phyloP scores from a whole-genome alignment of 352 stramenopile genomes.

The Phytophthora brassicae region DNA sequence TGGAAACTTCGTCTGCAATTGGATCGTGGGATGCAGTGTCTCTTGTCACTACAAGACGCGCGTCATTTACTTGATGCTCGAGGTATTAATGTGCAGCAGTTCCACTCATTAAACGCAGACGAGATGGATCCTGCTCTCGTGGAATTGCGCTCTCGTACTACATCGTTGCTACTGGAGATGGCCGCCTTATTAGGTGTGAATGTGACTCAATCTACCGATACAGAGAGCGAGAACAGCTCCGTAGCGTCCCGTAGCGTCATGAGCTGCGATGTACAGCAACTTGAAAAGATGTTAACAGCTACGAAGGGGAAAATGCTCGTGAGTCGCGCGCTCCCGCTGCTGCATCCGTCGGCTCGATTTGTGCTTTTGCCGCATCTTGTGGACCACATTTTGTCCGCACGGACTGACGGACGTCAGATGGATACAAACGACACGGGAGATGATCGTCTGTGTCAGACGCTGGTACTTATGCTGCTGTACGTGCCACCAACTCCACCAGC shows the following conservation, averaged over 20 bases:
- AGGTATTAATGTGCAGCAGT: constrained; percentile 84
- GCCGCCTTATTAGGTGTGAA: constrained; percentile 62
- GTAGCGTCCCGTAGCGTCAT: constrained; percentile 28
- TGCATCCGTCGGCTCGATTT: constrained; percentile 81
- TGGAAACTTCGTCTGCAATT: constrained; percentile 76
- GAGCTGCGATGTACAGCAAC: constrained; percentile 53
- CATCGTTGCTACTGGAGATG: constrained; percentile 68
- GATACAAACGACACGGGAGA: constrained; percentile 44
- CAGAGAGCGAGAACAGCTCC: constrained; percentile 3
- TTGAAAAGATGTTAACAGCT: constrained; percentile 57
- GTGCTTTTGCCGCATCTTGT: constrained; percentile 71
- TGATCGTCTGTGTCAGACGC: constrained; percentile 72
- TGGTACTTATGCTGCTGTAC: constrained; percentile 83
- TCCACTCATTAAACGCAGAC: constrained; percentile 72
- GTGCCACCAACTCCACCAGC: constrained; percentile 68
- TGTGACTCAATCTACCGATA: constrained; percentile 24
- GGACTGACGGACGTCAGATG: constrained; percentile 33
- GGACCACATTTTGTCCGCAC: constrained; percentile 56
- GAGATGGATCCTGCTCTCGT: constrained; percentile 76
- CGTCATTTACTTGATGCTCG: constrained; percentile 81
- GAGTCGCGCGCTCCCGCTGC: constrained; percentile 70
- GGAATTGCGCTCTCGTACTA: constrained; percentile 68
- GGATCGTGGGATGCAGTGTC: constrained; percentile 71
- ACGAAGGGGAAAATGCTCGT: constrained; percentile 78
- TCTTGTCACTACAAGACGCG: constrained; percentile 80